Evolutionary conservation across 257 asterid genomes (phyloP).

Genomic region (Solanum raphanifolium): DNA sequence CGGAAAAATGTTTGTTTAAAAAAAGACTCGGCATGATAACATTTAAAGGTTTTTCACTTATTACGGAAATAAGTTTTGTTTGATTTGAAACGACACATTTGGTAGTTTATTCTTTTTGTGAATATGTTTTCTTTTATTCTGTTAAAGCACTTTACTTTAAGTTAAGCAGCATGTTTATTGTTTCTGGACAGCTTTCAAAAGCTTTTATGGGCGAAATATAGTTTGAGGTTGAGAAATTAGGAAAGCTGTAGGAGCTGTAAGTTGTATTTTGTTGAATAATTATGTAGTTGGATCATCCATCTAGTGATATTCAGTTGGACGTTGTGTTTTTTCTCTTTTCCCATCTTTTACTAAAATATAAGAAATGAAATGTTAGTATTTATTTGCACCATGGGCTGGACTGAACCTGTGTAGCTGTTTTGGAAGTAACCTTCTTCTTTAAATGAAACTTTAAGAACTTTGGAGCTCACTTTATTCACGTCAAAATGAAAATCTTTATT

Average conservation of each 20-base stretch:
- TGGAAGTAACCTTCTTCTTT: not conserved
- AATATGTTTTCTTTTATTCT: not conserved
- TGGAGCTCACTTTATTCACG: not conserved
- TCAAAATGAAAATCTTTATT: not conserved
- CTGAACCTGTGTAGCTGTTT: not conserved
- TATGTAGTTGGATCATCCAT: not conserved
- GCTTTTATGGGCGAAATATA: not conserved
- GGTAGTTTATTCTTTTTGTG: not conserved
- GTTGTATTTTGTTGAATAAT: not conserved
- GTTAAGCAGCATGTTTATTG: not conserved
- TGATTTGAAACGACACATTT: not conserved
- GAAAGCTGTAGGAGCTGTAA: not conserved
- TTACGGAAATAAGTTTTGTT: not conserved
- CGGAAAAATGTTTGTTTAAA: not conserved
- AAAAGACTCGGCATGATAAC: not conserved
- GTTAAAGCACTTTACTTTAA: not conserved
- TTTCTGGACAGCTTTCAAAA: not conserved
- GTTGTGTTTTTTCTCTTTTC: not conserved
- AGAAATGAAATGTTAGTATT: not conserved
- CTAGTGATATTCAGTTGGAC: not conserved
- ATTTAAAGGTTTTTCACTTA: not conserved
- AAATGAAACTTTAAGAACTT: not conserved
- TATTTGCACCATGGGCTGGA: not conserved
- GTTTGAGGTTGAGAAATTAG: not conserved
- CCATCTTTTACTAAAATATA: not conserved